These are phyloP conservation scores for Lichtheimia corymbifera DNA, from an alignment of 371 early-diverging fungal genomes.

Conservation along the genomic window DNA sequence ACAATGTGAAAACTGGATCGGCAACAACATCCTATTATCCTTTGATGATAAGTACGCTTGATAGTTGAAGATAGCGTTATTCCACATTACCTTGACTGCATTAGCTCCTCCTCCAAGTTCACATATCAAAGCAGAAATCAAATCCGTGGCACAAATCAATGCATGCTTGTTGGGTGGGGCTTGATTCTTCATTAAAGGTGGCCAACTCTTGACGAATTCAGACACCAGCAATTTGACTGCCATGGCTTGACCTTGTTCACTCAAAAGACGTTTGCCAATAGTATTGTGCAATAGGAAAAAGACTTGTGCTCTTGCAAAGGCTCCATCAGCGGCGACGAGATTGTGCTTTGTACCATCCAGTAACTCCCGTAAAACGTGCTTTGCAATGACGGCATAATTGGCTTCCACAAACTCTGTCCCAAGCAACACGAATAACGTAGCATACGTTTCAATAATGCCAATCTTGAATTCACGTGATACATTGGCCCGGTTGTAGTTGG, in stretches of 20 bases:
- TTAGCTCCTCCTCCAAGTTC: constrained; percentile 81
- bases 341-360: constrained; percentile 30
- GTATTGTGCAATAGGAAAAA: constrained; percentile 77
- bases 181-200: constrained; percentile 64
- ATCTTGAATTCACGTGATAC: constrained; percentile 74
- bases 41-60: neutral
- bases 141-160: constrained; percentile 69
- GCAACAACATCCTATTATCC: constrained; percentile 55
- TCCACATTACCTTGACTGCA: constrained; percentile 57
- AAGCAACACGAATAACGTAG: constrained; percentile 68
- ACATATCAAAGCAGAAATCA: constrained; percentile 69
- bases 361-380: constrained; percentile 68
- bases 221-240: constrained; percentile 69
- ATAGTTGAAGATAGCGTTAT: neutral
- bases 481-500: constrained; percentile 57
- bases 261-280: constrained; percentile 68
- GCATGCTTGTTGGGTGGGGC: constrained; percentile 62
- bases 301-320: constrained; percentile 67
- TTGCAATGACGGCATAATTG: constrained; percentile 71
- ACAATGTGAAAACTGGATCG: constrained; percentile 66
- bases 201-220: constrained; percentile 72
- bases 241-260: constrained; percentile 79
- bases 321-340: constrained; percentile 52
- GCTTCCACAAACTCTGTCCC: constrained; percentile 75
- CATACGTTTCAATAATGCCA: constrained; percentile 82